Evolutionary conservation across 192 early-diverging fungal genomes (phyloP).

Genomic region (Coemansia sp.): DNA sequence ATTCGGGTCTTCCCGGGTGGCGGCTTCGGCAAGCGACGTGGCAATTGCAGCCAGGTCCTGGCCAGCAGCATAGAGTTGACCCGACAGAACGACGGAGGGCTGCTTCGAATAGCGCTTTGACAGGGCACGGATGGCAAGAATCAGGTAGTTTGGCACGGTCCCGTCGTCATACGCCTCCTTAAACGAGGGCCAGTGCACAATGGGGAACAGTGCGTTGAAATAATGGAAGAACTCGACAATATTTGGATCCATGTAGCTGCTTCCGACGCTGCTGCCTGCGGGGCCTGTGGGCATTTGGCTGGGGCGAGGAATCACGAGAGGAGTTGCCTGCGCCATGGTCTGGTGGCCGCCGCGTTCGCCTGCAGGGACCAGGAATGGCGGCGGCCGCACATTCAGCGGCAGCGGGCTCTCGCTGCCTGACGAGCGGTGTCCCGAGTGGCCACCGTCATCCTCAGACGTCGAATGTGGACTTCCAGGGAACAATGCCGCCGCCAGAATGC

Average conservation of each 20-base stretch:
- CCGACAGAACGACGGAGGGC: slow-evolving; percentile 48
- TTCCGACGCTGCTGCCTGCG: slow-evolving; percentile 6
- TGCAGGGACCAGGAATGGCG: slow-evolving; percentile 43
- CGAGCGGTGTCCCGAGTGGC: slow-evolving; percentile 41
- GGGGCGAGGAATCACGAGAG: slow-evolving; percentile 45
- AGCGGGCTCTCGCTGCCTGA: slow-evolving; percentile 51
- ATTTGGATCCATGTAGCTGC: slow-evolving; percentile 50
- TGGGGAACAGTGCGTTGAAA: slow-evolving; percentile 52
- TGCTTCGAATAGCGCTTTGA: slow-evolving; percentile 54
- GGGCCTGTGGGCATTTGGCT: slow-evolving; percentile 19
- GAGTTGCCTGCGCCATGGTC: slow-evolving; percentile 46
- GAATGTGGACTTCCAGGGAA: slow-evolving; percentile 52
- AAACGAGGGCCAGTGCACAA: slow-evolving; percentile 55
- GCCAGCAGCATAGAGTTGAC: slow-evolving; percentile 46
- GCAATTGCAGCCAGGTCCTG: slow-evolving; percentile 54
- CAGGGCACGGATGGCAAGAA: slow-evolving; percentile 51
- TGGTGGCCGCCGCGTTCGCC: slow-evolving; percentile 52
- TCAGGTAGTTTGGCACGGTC: slow-evolving; percentile 54
- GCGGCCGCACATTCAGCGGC: slow-evolving; percentile 34
- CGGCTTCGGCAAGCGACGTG: slow-evolving; percentile 49
- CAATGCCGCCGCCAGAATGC: slow-evolving; percentile 41
- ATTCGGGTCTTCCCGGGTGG: slow-evolving; percentile 53
- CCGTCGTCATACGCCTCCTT: slow-evolving; percentile 55
- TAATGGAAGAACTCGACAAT: slow-evolving; percentile 55
- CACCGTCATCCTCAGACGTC: slow-evolving; percentile 38